These are phyloP conservation scores for Cutaneotrichosporon arboriforme DNA, from an alignment of 1,284 basidiomycete genomes.

Conservation along the genomic window DNA sequence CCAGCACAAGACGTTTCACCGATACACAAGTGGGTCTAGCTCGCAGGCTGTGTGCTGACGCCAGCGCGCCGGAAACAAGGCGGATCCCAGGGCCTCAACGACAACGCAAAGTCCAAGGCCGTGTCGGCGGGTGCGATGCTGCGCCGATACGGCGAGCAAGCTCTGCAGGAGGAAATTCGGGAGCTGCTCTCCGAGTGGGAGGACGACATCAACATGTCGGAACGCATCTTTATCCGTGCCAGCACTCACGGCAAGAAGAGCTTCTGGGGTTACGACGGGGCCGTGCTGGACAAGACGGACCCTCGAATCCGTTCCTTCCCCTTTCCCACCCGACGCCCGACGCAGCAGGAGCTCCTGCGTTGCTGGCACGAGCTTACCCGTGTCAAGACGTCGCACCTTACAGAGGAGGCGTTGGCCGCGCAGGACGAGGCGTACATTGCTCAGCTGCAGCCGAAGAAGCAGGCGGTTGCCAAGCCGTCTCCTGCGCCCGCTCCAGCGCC, in stretches of 20 bases:
- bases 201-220: slow-evolving; percentile 72
- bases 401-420: slow-evolving; percentile 72
- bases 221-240: slow-evolving; percentile 83
- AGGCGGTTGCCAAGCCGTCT: slow-evolving; percentile 24
- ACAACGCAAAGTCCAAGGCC: slow-evolving; percentile 86
- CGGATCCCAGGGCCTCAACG: slow-evolving; percentile 86
- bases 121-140: slow-evolving; percentile 92
- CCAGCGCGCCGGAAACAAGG: slow-evolving; percentile 90
- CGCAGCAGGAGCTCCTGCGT: slow-evolving; percentile 80
- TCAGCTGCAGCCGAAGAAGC: slow-evolving; percentile 64
- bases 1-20: slow-evolving; percentile 93
- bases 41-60: neutral
- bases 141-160: slow-evolving; percentile 90
- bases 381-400: slow-evolving; percentile 78
- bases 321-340: slow-evolving; percentile 90
- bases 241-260: slow-evolving; percentile 77
- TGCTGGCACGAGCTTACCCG: slow-evolving; percentile 82
- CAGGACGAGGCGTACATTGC: slow-evolving; percentile 83
- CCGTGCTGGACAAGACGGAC: slow-evolving; percentile 61
- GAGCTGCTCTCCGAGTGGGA: slow-evolving; percentile 73
- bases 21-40: slow-evolving; percentile 77
- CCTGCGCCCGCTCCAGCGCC: slow-evolving; percentile 43
- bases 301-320: slow-evolving; percentile 79
- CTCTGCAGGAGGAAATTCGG: slow-evolving; percentile 87
- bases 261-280: slow-evolving; percentile 78